Evolutionary conservation across 495 filamentous ascomycete species (phyloP), one percentile per base, ranked within the genome.

Genomic region (Emericellopsis terricola): DNA sequence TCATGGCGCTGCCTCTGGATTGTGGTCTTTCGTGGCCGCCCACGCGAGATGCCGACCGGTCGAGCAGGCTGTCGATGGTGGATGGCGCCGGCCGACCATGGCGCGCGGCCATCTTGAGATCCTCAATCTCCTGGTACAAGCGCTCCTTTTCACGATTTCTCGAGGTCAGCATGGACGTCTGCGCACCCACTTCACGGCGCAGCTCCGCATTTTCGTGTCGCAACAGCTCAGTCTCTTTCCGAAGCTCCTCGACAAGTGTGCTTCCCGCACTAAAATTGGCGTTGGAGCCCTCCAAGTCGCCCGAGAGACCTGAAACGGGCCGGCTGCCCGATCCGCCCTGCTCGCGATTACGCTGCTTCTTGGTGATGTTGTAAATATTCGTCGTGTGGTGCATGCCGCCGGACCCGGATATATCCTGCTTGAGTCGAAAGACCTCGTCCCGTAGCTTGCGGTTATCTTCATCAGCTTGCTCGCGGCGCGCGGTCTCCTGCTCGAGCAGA

Each of bases 151-250:
- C 89, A 20, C 83, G 73, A 44, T 96, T 94, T 5, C 89, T 69
- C 20, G 89, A 94, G 3, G 91, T 94, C 6, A 97, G 71, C 87
- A 96, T 97, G 0, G 85, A 93, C 1, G 85, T 91, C 52, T 97
- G 89, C 8, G 91, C 89, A 38, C 84, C 81, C 18, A 96, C 78
- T 50, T 96, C 86, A 30, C 86, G 77, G 21, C 82, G 71, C 11
- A 97, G 59, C 47, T 94, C 86, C 9, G 83, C 82, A 44, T 94
- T 96, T 48, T 96, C 89, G 41, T 85, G 81, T 31, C 80, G 76
- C 18, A 94, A 60, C 39, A 87, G 75, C 30, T 82, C 78, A 28
- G 72, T 62, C 44, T 87, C 80, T 8, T 55, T 51, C 5, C 60
- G 55, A 15, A 71, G 55, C 7, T 71, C 65, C 10, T 71, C 67